Evolutionary conservation across 192 early-diverging fungal genomes (phyloP), one percentile per base, ranked within the genome.

Genomic region (Coemansia aciculifera): DNA sequence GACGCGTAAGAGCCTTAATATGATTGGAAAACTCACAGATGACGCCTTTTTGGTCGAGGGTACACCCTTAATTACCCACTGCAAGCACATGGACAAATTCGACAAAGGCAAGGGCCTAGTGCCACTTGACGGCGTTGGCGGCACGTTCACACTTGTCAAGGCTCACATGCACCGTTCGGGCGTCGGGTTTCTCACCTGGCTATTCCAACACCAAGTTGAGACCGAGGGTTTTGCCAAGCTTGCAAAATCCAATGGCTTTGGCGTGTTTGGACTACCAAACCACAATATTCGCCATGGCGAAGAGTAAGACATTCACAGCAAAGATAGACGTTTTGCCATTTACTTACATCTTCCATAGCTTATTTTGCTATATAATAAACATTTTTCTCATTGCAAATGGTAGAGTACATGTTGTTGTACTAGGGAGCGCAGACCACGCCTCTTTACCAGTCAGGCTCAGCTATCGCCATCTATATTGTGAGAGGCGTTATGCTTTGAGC

Each of bases 171-270:
- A 91, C 68, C 89, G 89, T 2, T 83, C 85, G 23, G 90, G 89
- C 4, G 84, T 88, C 24, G 80, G 81, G 8, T 91, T 90, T 49
- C 88, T 89, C 1, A 67, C 86, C 2, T 84, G 84, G 64, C 79
- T 87, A 46, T 86, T 87, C 31, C 81, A 87, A 34, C 90, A 90
- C 62, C 83, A 87, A 61, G 86, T 91, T 7, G 90, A 91, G 67
- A 90, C 88, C 36, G 90, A 91, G 74, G 90, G 89, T 0, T 78
- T 91, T 66, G 89, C 87, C 12, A 91, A 88, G 68, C 86, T 90
- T 70, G 89, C 89, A 52, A 89, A 87, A 66, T 81, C 72, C 0
- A 54, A 86, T 46, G 89, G 89, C 1, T 90, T 81, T 62, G 79
- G 79, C 24, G 85, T 90, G 3, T 88, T 69, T 69, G 90, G 90